phyloP scores from a whole-genome alignment of 2,329 filamentous ascomycete species.

The Emmonsiellopsis sp. region DNA sequence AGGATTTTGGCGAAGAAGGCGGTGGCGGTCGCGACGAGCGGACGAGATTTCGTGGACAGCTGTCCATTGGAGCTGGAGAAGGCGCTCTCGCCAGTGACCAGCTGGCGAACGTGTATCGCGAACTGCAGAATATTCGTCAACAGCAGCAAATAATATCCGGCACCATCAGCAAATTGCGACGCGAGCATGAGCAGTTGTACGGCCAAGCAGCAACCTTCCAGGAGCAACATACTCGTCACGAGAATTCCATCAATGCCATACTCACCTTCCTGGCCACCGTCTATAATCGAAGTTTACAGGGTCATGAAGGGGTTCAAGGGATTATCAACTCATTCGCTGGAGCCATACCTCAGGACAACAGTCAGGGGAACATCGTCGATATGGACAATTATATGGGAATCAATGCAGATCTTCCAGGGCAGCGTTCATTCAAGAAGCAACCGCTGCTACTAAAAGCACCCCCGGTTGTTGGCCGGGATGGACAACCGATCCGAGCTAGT shows the following conservation, averaged over 20 bases:
- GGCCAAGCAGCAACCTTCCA: constrained; percentile 84
- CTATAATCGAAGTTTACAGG: constrained; percentile 86
- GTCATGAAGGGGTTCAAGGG: constrained; percentile 64
- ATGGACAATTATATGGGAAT: constrained; percentile 43
- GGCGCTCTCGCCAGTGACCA: constrained; percentile 57
- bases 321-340: constrained; percentile 76
- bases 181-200: constrained; percentile 80
- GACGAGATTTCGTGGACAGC: constrained; percentile 26
- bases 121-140: constrained; percentile 71
- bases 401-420: constrained; percentile 13
- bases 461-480: constrained; percentile 15
- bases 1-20: constrained; percentile 39
- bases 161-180: constrained; percentile 69
- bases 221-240: constrained; percentile 86
- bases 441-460: constrained; percentile 39
- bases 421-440: constrained; percentile 37
- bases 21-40: constrained; percentile 24
- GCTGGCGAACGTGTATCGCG: constrained; percentile 64
- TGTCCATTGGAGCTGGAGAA: constrained; percentile 30
- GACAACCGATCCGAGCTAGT: constrained; percentile 21
- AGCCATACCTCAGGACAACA: constrained; percentile 53
- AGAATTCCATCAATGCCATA: constrained; percentile 98
- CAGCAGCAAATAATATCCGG: constrained; percentile 79
- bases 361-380: constrained; percentile 53
- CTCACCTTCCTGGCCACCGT: constrained; percentile 94